Base-by-base conservation (phyloP, 2,329 filamentous ascomycete genomes). In the Colletotrichum tamarilloi region DNA sequence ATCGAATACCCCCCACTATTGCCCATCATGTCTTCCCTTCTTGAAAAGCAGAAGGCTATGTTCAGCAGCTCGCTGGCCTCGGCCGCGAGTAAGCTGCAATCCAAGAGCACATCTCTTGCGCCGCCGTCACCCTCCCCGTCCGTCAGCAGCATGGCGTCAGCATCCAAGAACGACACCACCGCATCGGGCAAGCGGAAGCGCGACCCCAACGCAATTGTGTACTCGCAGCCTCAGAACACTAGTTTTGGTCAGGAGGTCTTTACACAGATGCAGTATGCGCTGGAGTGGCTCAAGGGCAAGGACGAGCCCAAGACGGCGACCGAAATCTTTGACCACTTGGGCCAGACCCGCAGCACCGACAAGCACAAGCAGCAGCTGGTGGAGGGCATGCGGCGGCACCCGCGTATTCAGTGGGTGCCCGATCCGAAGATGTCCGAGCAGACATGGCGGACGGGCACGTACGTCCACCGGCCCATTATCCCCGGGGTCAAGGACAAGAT, bases 211-310 rank as follows among this genome's bases (percentile, higher is more conserved):
- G 86, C 87, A 59, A 85, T 88, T 14, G 87, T 94, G 66, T 96
- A 92, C 84, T 95, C 94, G 68, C 94, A 95, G 84, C 94, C 94
- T 24, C 89, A 90, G 76, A 91, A 92, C 79, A 94, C 91, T 19
- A 93, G 92, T 79, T 94, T 92, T 65, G 95, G 95, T 76, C 88
- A 88, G 73, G 93, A 96, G 82, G 91, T 97, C 81, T 92, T 95
- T 86, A 97, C 95, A 14, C 94, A 97, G 82, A 92, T 98, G 80
- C 90, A 93, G 71, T 98, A 95, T 84, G 94, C 95, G 24, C 92
- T 97, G 80, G 91, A 95, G 75, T 94, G 95, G 81, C 90, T 98
- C 73, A 92, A 92, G 84, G 90, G 90, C 76, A 92, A 92, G 80
- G 90, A 90, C 72, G 85, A 91, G 74, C 85, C 93, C 68, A 90